These are phyloP conservation scores for Cladophialophora bantiana DNA, from an alignment of 2,329 filamentous ascomycete genomes.

Conservation along the genomic window DNA sequence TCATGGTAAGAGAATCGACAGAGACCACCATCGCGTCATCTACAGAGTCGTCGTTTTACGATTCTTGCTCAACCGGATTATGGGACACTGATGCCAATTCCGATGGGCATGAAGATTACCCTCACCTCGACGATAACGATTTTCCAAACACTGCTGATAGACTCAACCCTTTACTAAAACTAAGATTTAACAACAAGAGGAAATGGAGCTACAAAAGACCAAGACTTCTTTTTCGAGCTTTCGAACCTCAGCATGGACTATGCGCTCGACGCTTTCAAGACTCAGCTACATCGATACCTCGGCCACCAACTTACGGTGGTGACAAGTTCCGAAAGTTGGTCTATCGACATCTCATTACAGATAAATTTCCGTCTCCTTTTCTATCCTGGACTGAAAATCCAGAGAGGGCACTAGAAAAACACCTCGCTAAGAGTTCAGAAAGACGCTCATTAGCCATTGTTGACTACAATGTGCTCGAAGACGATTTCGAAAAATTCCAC, in stretches of 20 bases:
- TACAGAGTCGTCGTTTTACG: neutral
- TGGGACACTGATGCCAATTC: neutral
- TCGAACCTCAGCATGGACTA: slow-evolving; percentile 6
- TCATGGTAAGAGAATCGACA: neutral
- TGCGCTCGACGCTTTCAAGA: neutral
- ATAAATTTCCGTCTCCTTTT: slow-evolving; percentile 28
- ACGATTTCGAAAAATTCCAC: slow-evolving; percentile 14
- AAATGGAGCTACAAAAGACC: neutral
- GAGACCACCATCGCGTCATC: neutral
- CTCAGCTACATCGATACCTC: neutral
- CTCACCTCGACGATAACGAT: neutral
- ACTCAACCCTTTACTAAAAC: neutral
- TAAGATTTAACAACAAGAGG: slow-evolving; percentile 7
- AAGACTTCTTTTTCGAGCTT: slow-evolving; percentile 15
- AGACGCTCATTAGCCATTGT: slow-evolving; percentile 20
- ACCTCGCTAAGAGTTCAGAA: slow-evolving; percentile 6
- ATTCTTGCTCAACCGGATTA: slow-evolving; percentile 8
- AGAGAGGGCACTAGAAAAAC: slow-evolving; percentile 12
- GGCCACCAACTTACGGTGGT: slow-evolving; percentile 11
- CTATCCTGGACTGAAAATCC: slow-evolving; percentile 25
- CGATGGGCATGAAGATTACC: neutral
- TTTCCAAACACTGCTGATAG: neutral
- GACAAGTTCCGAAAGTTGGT: slow-evolving; percentile 18
- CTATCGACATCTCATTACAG: slow-evolving; percentile 20
- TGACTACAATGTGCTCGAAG: slow-evolving; percentile 30